Base-by-base conservation (phyloP, 768 basidiomycete genomes). In the Boletus sensibilis region DNA sequence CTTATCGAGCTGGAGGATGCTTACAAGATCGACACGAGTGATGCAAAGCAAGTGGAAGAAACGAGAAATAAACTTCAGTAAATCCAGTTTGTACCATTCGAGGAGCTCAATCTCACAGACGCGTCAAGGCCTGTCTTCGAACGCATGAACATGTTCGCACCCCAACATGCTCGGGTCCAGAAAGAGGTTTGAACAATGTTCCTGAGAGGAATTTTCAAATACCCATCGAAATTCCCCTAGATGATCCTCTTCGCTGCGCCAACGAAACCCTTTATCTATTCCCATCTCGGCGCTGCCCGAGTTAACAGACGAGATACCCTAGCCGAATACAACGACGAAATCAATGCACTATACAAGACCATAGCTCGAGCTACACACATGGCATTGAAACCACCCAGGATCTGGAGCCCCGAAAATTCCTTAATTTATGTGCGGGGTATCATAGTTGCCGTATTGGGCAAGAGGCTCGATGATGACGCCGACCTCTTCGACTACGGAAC, bases 141-240 rank as follows among this genome's bases (percentile, higher is more conserved):
- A 18, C 60, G 64, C 12, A 55, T 62, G 64, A 64, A 64, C 34
- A 42, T 55, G 43, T 65, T 63, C 6, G 64, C 64, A 20, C 64
- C 64, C 10, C 60, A 62, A 31, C 60, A 66, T 4, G 54, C 64
- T 29, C 64, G 64, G 18, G 47, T 64, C 1, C 64, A 62, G 29
- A 65, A 62, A 25, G 64, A 64, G 64, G 64, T 65, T 40, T 20
- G 57, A 16, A 5, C 4, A 20, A 13, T 37, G 5, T 47, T 38
- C 20, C 8, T 20, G 1, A 20, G 31, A 52, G 0, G 10, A 13
- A 16, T 49, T 45, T 31, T 13, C 12, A 37, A 10, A 46, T 25
- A 20, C 18, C 10, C 12, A 61, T 31, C 11, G 12, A 4, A 27
- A 18, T 35, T 37, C 3, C 5, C 9, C 5, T 16, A 64, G 64